Evolutionary conservation across 1,139 yeast species (phyloP), one percentile per base, ranked within the genome.

Genomic region (Petasospora rhodanensis): DNA sequence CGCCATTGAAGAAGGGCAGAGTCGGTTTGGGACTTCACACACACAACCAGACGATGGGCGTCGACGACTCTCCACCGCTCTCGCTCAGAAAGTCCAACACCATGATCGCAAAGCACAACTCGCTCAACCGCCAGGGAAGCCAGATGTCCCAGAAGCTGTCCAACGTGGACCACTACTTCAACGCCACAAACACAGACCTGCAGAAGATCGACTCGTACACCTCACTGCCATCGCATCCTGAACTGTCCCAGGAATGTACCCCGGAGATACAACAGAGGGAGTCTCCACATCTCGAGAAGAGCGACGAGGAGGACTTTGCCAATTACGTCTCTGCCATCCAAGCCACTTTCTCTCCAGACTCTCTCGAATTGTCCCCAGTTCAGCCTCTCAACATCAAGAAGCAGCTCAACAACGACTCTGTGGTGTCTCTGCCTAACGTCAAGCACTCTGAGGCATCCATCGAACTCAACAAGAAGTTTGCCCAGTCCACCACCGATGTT

Each of bases 11-110:
- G 26, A 34, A 25, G 8, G 38, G 35, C 1, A 41, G 29, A 11
- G 17, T 43, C 25, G 54, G 54, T 4, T 32, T 47, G n/a, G 54
- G 52, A 9, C 22, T 49, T 3, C 37, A 32, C 19, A 19, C 36
- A 13, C 19, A 35, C 4, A n/a, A 22, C 5, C n/a, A n/a, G n/a
- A n/a, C n/a, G n/a, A n/a, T n/a, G n/a, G n/a, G n/a, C n/a, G n/a
- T n/a, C n/a, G n/a, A n/a, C n/a, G 34, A 33, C n/a, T 28, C 36
- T 2, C 13, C 28, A 33, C 33, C 17, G 6, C 9, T 22, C 9
- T 10, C 22, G 4, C 26, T 47, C 10, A 37, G 49, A 26, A 47
- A 33, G 34, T 46, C 52, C 2, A 28, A 40, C 7, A 34, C 42
- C 21, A 22, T 47, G 24, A 9, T 38, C 9, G 31, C 41, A 13